Conservation (phyloP, 495 filamentous ascomycete genomes). For the Penicillium waksmanii region DNA sequence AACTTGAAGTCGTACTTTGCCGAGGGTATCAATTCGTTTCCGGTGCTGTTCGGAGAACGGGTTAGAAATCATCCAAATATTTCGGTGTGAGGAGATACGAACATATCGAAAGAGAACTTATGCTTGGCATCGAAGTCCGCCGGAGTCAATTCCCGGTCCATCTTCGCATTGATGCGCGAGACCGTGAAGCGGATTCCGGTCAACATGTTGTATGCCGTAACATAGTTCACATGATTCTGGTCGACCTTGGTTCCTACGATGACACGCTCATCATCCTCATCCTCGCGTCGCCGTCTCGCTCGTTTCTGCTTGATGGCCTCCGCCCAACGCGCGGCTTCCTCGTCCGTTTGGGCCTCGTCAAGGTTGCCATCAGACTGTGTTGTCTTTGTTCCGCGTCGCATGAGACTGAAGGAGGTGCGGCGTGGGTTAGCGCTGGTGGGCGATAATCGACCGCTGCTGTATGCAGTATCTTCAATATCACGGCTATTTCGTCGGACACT, state of each 20-base stretch:
- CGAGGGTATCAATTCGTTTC: constrained; percentile 95
- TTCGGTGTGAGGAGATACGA: constrained; percentile 32
- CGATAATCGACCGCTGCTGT: constrained; percentile 81
- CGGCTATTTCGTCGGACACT: constrained; percentile 56
- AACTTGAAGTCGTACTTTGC: constrained; percentile 99
- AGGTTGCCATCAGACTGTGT: constrained; percentile 79
- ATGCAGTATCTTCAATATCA: constrained; percentile 66
- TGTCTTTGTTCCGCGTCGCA: constrained; percentile 78
- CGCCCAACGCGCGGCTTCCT: constrained; percentile 88
- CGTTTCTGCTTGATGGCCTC: constrained; percentile 90
- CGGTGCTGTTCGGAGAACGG: constrained; percentile 60
- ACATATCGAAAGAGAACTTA: constrained; percentile 99
- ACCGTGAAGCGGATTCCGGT: constrained; percentile 98
- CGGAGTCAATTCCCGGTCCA: constrained; percentile 84
- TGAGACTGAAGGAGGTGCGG: constrained; percentile 80
- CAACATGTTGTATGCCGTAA: constrained; percentile 99
- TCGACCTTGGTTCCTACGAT: constrained; percentile 98
- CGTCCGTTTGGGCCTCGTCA: constrained; percentile 84
- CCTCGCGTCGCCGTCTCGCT: constrained; percentile 77
- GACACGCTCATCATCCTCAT: constrained; percentile 91
- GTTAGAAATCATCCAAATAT: constrained; percentile 25
- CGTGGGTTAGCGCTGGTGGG: constrained; percentile 67
- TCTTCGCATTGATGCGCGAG: constrained; percentile 94
- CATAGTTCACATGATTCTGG: constrained; percentile 96
- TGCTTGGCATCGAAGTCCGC: constrained; percentile 90